Evolutionary conservation across 2,329 filamentous ascomycete genomes (phyloP), one percentile per base, ranked within the genome.

Genomic region (Trichoderma oligosporum): DNA sequence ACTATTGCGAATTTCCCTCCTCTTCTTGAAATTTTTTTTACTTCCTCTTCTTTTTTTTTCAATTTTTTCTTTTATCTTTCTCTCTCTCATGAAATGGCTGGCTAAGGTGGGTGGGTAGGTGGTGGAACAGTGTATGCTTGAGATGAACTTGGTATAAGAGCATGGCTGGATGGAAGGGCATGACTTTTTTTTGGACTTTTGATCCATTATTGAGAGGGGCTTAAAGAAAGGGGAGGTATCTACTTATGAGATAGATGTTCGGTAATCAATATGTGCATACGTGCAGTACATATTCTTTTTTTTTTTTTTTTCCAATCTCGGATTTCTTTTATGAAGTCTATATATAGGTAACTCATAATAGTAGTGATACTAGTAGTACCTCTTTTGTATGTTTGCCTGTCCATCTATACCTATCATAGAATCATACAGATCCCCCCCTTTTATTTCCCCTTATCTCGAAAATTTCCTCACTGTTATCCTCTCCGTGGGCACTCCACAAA

Each of bases 401-500:
- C 20, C 22, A 16, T 39, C 44, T 33, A 46, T 22, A 33, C 14
- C n/a, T n/a, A 18, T 16, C n/a, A 29, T 36, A 24, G 24, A 39
- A 35, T 14, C 29, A 18, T 44, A 36, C 27, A 25, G 7, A 14
- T n/a, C 7, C 2, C 31, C 6, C 39, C 24, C 5, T 11, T 25
- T 52, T 39, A 2, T 35, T 35, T 31, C 31, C 11, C 14, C 29
- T 24, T 16, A 7, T 22, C 18, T 33, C 3, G 67, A 55, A 42
- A 65, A 64, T 47, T 56, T 53, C 31, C 69, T 61, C 16, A 71
- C 69, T 11, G 66, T 62, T 31, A 72, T 70, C 3, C 60, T 49
- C 1, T 49, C 38, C 7, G 61, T 38, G n/a, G 63, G 61, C 51
- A 71, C 61, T 18, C 61, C 61, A 7, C 64, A 62, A 62, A 69